Conservation (phyloP, 768 basidiomycete genomes). For the Amanita phalloides region DNA sequence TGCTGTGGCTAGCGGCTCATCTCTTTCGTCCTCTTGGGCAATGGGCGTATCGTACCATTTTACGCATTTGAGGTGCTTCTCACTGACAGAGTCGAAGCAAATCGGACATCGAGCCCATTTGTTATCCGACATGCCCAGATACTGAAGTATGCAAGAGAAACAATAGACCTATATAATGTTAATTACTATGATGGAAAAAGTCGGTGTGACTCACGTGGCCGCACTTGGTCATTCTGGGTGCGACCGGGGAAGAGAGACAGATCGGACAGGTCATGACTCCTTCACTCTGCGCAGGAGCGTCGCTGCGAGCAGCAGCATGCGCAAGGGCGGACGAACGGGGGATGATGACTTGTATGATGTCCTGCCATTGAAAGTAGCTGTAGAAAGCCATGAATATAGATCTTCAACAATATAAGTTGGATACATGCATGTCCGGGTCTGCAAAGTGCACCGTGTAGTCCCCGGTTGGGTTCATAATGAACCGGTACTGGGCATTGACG, state of each 20-base stretch:
- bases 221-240: conserved; percentile 92
- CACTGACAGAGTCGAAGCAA: conserved; percentile 89
- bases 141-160: conserved; percentile 89
- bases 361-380: conserved; percentile 93
- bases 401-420: conserved; percentile 2
- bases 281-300: conserved; percentile 34
- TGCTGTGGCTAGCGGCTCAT: conserved; percentile 24
- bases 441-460: conserved; percentile 92
- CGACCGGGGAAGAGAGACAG: conserved; percentile 83
- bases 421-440: conserved; percentile 88
- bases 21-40: conserved; percentile 20
- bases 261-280: conserved; percentile 83
- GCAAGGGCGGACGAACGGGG: conserved; percentile 72
- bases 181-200: conserved; percentile 5
- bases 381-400: conserved; percentile 10
- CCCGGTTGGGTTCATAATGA: conserved; percentile 90
- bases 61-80: conserved; percentile 85
- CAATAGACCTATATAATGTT: conserved; percentile 66
- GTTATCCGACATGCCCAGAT: conserved; percentile 73
- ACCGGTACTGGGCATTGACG: conserved; percentile 93
- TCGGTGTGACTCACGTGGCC: conserved; percentile 69
- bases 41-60: conserved; percentile 69
- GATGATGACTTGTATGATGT: conserved; percentile 91
- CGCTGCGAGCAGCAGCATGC: conserved; percentile 41
- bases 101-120: conserved; percentile 95